Base-by-base conservation (phyloP, 2,329 filamentous ascomycete genomes). In the Paecilomyces sp. region DNA sequence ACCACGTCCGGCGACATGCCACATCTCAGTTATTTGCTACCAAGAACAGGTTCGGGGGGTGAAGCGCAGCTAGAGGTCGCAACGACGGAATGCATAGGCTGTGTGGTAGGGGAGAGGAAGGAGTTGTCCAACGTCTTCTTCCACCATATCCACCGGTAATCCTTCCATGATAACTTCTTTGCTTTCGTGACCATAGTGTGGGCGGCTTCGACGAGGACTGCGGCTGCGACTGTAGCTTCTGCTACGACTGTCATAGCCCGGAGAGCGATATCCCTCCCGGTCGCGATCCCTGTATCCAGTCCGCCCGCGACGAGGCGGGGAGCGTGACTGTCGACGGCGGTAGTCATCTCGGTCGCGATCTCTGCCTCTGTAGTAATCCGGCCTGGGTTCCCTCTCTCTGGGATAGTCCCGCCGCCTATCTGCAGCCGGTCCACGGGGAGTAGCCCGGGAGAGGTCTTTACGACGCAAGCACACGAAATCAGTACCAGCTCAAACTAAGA, bases 111-210 rank as follows among this genome's bases (percentile, higher is more conserved):
- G 63, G 65, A 65, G 55, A 64, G 65, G 66, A 66, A 68, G 69
- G 73, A 71, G 65, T 67, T 66, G 64, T 73, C 79, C 73, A 77
- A 81, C 79, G 74, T 81, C 77, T 67, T 80, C 76, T 75, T 81
- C 79, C 64, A 70, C 71, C 75, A 81, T 79, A 60, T 81, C 76
- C 63, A 75, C 67, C 53, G 77, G 78, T 57, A 81, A 67, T 55
- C 78, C 79, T 64, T 81, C 79, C 74, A 81, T 75, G 70, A 81
- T 81, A 18, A 81, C 70, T 66, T 81, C 79, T 65, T 74, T 74
- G 63, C 77, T 81, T 58, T 80, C 77, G 53, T 72, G 73, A 28
- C 74, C 77, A 64, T 70, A 71, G 56, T 73, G 67, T 47, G 74
- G 67, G 41, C 72, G 73, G 57, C 72, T 67, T 62, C 74, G 72